These are phyloP conservation scores for Pulveroboletus ravenelii DNA, from an alignment of 768 basidiomycete genomes.

Conservation along the genomic window DNA sequence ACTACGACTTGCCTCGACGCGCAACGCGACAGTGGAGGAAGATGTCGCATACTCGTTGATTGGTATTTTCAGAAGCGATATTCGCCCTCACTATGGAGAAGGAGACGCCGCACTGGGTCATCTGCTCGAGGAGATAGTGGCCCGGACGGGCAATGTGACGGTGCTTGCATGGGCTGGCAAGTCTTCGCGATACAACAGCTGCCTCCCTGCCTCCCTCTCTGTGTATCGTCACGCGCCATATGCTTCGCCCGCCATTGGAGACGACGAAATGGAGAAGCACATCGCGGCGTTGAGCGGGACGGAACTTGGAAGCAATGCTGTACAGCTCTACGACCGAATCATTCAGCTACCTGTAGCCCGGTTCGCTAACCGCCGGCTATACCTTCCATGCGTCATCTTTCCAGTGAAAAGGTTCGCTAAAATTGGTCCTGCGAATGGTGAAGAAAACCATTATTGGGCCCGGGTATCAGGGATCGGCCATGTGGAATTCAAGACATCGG, in stretches of 20 bases:
- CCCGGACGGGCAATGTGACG: conserved; percentile 1
- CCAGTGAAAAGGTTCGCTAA: background rate
- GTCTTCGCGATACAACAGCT: conserved; percentile 7
- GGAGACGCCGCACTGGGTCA: conserved; percentile 1
- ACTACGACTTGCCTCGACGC: conserved; percentile 7
- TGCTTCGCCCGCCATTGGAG: background rate
- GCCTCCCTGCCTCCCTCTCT: background rate
- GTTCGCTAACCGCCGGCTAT: conserved; percentile 2
- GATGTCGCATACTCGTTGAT: conserved; percentile 10
- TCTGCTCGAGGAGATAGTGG: conserved; percentile 8
- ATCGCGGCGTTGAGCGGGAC: background rate
- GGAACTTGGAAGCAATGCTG: background rate
- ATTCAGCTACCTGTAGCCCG: background rate
- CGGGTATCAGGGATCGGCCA: conserved; percentile 3
- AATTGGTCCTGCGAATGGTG: background rate
- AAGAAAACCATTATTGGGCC: background rate
- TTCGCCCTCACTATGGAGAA: conserved; percentile 2
- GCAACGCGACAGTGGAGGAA: conserved; percentile 1
- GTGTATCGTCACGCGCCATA: background rate
- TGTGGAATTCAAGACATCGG: conserved; percentile 2
- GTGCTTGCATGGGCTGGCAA: conserved; percentile 5
- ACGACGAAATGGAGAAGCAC: background rate
- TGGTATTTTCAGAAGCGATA: conserved; percentile 9
- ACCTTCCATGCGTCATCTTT: conserved; percentile 12
- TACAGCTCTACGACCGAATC: background rate